Evolutionary conservation across 371 early-diverging fungal species (phyloP).

Genomic region (Mucor lusitanicus): DNA sequence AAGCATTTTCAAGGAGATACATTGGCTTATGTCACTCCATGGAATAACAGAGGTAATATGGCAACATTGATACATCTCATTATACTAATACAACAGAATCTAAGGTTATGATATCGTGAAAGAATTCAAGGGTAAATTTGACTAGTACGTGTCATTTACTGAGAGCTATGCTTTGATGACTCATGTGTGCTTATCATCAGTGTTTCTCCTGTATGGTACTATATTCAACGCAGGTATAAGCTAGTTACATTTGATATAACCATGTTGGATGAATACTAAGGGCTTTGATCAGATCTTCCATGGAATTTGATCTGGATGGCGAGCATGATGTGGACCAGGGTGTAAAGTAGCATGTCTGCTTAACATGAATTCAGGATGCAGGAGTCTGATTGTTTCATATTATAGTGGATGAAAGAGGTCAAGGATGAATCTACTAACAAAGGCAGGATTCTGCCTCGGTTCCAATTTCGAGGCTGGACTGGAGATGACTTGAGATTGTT

Average conservation of each 20-base stretch:
- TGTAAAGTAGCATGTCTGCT: conserved; percentile 20
- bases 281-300: conserved; percentile 4
- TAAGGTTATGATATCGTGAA: conserved; percentile 63
- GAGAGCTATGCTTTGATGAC: not conserved
- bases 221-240: conserved; percentile 38
- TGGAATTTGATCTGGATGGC: conserved; percentile 46
- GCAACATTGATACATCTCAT: not conserved
- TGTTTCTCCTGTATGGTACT: conserved; percentile 64
- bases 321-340: conserved; percentile 62
- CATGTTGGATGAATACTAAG: not conserved
- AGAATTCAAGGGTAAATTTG: conserved; percentile 67
- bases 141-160: conserved; percentile 40
- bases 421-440: conserved; percentile 20
- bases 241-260: not conserved
- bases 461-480: conserved; percentile 52
- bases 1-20: conserved; percentile 44
- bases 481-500: conserved; percentile 43
- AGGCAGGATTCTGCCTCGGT: conserved; percentile 60
- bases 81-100: not conserved
- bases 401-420: conserved; percentile 61
- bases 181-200: conserved; percentile 15
- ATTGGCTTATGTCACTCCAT: conserved; percentile 70
- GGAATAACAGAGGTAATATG: conserved; percentile 61
- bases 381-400: not conserved
- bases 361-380: no score